Evolutionary conservation across 164 flowering plant genomes (phyloP).

Genomic region (Dillenia suffruticosa): DNA sequence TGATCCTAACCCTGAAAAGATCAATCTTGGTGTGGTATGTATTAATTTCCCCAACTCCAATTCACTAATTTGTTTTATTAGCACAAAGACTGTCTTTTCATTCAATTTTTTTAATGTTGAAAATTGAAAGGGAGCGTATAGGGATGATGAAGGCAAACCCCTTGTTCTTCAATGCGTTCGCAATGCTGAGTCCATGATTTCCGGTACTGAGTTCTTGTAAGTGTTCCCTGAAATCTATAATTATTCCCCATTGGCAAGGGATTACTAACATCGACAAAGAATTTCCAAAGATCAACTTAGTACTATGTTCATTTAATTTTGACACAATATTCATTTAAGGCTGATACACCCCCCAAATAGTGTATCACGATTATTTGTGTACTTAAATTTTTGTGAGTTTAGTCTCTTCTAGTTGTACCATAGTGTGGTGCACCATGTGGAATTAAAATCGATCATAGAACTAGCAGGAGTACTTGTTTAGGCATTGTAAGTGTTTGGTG

Average conservation of each 20-base stretch:
- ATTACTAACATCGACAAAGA: no score
- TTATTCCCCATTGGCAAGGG: no score
- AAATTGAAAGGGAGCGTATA: conserved; percentile 26
- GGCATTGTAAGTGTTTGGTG: no score
- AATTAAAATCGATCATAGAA: no score
- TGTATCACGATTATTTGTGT: no score
- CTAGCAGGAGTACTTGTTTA: no score
- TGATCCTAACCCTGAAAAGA: conserved; percentile 26
- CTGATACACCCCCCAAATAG: no score
- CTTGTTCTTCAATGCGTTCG: conserved; percentile 36
- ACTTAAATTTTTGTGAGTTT: no score
- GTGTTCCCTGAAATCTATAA: not conserved
- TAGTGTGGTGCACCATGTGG: no score
- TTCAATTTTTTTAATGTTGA: not conserved
- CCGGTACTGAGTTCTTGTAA: conserved; percentile 25
- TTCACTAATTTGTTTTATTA: not conserved
- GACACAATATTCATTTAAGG: no score
- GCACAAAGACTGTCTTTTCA: not conserved
- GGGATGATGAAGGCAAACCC: conserved; percentile 36
- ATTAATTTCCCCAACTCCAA: not conserved
- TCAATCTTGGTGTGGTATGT: conserved; percentile 41
- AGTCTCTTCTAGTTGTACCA: no score
- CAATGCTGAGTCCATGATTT: conserved; percentile 26
- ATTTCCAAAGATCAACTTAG: not conserved
- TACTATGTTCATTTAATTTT: not conserved